Base-by-base conservation (phyloP, 2,329 filamentous ascomycete species). In the Fusarium oxysporum region DNA sequence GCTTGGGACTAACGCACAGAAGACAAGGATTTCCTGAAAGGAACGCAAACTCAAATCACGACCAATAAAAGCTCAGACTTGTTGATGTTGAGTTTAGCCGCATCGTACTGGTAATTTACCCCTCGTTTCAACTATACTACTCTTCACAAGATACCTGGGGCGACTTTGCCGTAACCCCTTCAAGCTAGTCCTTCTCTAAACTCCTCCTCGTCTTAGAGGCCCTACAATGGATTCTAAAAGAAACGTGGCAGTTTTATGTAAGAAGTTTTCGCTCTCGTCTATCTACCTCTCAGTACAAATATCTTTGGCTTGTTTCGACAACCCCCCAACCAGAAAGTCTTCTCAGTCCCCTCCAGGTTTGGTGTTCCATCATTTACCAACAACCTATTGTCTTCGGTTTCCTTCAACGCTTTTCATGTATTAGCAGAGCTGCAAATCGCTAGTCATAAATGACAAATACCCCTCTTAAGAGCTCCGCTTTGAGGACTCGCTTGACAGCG, bases 51-150 rank as follows among this genome's bases (percentile, higher is more conserved):
- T 30, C n/a, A 17, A 16, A 58, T 11, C 8, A 3, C 2, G 25
- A 17, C 55, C 43, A 59, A 59, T 53, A 6, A 2, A 30, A 11
- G 41, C 25, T 38, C 21, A 57, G 33, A 21, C 50, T 38, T 25
- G 19, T 21, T 6, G 4, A 41, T 43, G 13, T 21, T 11, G 41
- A 41, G 12, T 25, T 58, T 50, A 33, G 13, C 23, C 25, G 32
- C 25, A 50, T 50, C 10, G 23, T 19, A 30, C 41, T 50, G 32
- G 10, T 13, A n/a, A 28, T 28, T 30, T 54, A 54, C 50, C 50
- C 50, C 50, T 54, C 50, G 50, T 40, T 54, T 54, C 33, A 54
- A 54, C 19, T 45, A 57, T 16, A 57, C 40, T 19, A 25, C 55
- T 35, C 41, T 50, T 21, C 23, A 12, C 30, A n/a, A 32, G n/a